A percentile compares a stretch with the other conserved stretches of the same genome.
Evolutionary conservation across 176 grass and related monocot species (phyloP).

Genomic region (Oryza glaberrima): DNA sequence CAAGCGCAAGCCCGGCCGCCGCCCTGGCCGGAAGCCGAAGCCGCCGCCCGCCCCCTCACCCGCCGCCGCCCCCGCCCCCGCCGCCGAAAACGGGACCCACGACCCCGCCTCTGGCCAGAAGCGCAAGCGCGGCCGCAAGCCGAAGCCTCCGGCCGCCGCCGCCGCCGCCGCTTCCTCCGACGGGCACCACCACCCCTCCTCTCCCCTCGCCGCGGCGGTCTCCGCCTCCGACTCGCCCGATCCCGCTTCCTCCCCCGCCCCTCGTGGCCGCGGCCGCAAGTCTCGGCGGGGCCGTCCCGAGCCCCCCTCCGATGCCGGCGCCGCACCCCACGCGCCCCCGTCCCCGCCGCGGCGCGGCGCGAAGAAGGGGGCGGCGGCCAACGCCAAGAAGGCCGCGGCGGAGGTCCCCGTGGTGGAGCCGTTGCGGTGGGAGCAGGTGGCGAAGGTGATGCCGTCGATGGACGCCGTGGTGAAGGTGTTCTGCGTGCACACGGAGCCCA

Average conservation of each 20-base stretch:
- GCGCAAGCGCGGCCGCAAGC: slow-evolving; percentile 59
- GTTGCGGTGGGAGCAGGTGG: slow-evolving; percentile 78
- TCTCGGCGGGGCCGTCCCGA: slow-evolving; percentile 43
- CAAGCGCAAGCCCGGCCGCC: slow-evolving; percentile 54
- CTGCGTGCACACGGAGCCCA: slow-evolving; percentile 92
- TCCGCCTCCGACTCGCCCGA: slow-evolving; percentile 28
- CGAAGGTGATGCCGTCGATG: slow-evolving; percentile 79
- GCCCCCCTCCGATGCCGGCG: slow-evolving; percentile 40
- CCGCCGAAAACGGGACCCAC: slow-evolving; percentile 3
- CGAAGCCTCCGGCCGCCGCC: slow-evolving; percentile 18
- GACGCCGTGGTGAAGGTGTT: slow-evolving; percentile 98
- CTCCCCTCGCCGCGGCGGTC: slow-evolving; percentile 34
- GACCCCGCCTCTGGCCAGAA: slow-evolving; percentile 28
- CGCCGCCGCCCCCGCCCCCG: not conserved
- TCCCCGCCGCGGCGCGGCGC: slow-evolving; percentile 40
- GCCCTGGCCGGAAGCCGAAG: slow-evolving; percentile 32
- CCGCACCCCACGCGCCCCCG: slow-evolving; percentile 2
- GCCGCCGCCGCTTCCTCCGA: slow-evolving; percentile 11
- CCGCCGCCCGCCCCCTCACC: not conserved
- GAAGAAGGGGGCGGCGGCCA: slow-evolving; percentile 21
- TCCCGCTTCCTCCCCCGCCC: slow-evolving; percentile 21
- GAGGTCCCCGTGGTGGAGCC: slow-evolving; percentile 48
- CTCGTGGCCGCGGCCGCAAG: slow-evolving; percentile 30
- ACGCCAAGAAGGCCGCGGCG: slow-evolving; percentile 37
- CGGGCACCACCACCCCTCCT: slow-evolving; percentile 26